Evolutionary conservation across 768 basidiomycete species (phyloP).

Genomic region (Scleroderma bovista): DNA sequence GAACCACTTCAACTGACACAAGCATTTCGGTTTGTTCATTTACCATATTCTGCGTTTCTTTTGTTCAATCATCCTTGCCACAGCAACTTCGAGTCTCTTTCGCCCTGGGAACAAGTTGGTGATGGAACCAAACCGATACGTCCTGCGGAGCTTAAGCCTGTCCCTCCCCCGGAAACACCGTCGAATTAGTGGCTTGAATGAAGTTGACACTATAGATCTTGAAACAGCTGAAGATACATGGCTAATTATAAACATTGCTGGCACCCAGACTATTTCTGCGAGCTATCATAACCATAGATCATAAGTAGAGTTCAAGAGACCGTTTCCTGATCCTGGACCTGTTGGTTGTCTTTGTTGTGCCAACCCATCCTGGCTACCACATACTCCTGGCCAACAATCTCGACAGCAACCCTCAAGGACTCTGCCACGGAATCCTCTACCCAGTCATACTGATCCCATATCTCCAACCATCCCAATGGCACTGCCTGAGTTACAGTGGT

Average conservation of each 20-base stretch:
- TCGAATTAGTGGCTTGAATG: constrained; percentile 52
- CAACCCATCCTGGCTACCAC: constrained; percentile 84
- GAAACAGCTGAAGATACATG: constrained; percentile 10
- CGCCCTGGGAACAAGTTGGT: constrained; percentile 96
- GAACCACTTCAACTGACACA: constrained; percentile 97
- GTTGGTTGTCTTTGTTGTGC: constrained; percentile 34
- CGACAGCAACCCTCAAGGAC: constrained; percentile 74
- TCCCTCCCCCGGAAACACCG: constrained; percentile 72
- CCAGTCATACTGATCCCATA: constrained; percentile 94
- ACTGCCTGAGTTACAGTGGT: constrained; percentile 80
- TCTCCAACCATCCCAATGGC: constrained; percentile 78
- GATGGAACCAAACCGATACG: constrained; percentile 47
- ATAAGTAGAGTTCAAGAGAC: constrained; percentile 4
- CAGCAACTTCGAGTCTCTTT: constrained; percentile 90
- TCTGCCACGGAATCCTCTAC: constrained; percentile 95
- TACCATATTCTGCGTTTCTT: neutral
- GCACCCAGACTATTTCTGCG: constrained; percentile 5
- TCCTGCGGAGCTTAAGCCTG: constrained; percentile 71
- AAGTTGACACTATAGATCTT: no score
- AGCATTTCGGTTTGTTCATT: constrained; percentile 76
- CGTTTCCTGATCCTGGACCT: neutral
- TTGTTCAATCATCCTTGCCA: neutral
- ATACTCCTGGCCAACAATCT: constrained; percentile 91
- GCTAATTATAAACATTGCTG: neutral
- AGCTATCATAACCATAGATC: constrained; percentile 7